These are phyloP conservation scores for Byssochlamys sp. DNA, from an alignment of 2,329 filamentous ascomycete species.

Conservation along the genomic window DNA sequence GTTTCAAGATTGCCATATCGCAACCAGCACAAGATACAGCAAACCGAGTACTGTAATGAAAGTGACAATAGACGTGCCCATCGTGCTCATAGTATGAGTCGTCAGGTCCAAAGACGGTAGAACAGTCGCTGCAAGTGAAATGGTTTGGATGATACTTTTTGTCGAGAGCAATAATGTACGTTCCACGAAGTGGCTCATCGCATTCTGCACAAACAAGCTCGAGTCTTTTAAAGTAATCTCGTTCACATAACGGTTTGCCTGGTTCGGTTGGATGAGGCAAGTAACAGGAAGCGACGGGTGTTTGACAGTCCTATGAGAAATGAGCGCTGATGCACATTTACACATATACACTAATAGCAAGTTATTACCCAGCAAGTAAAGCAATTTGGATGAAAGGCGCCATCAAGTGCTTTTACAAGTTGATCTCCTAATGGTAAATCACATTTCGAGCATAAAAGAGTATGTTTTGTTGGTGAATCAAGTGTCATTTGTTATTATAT, in stretches of 20 bases:
- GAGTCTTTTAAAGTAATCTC: slow-evolving; percentile 91
- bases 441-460: slow-evolving; percentile 71
- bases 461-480: no score
- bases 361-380: slow-evolving; percentile 87
- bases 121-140: slow-evolving; percentile 94
- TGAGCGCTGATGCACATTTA: slow-evolving; percentile 7
- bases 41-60: slow-evolving; percentile 95
- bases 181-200: slow-evolving; percentile 82
- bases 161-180: slow-evolving; percentile 94
- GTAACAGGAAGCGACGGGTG: slow-evolving; percentile 97
- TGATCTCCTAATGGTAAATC: slow-evolving; percentile 79
- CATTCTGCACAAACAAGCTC: slow-evolving; percentile 87
- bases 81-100: slow-evolving; percentile 99
- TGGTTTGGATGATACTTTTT: slow-evolving; percentile 98
- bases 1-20: slow-evolving; percentile 92
- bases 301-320: slow-evolving; percentile 69
- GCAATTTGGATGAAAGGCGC: slow-evolving; percentile 93
- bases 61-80: slow-evolving; percentile 92
- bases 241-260: slow-evolving; percentile 89
- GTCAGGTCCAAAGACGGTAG: slow-evolving; percentile 93
- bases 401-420: slow-evolving; percentile 86
- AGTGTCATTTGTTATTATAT: no score
- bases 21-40: slow-evolving; percentile 94
- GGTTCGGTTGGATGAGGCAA: slow-evolving; percentile 91
- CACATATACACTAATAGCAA: background rate